Percentiles rank a stretch among this genome's conserved stretches.
Evolutionary conservation across 2,329 filamentous ascomycete species (phyloP).

Genomic region (Zymoseptoria pseudotritici): DNA sequence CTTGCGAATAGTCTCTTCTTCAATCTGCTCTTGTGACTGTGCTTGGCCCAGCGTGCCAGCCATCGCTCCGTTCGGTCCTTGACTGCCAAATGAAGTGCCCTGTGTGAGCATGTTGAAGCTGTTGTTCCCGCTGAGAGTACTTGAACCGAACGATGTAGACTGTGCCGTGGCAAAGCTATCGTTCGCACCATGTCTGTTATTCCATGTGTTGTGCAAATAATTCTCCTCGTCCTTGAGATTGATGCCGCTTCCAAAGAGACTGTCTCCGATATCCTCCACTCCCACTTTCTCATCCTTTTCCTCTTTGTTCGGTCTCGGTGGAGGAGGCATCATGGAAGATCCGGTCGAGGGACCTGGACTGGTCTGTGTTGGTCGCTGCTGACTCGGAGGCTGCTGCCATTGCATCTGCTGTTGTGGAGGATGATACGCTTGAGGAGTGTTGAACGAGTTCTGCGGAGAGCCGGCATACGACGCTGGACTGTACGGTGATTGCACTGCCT

Average conservation of each 20-base stretch:
- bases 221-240: slow-evolving; percentile 83
- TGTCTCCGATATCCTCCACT: slow-evolving; percentile 72
- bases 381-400: slow-evolving; percentile 15
- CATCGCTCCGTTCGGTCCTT: slow-evolving; percentile 29
- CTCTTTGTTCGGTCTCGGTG: slow-evolving; percentile 50
- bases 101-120: slow-evolving; percentile 42
- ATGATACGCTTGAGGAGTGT: slow-evolving; percentile 27
- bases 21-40: slow-evolving; percentile 57
- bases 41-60: slow-evolving; percentile 44
- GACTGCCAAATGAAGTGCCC: slow-evolving; percentile 33
- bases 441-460: slow-evolving; percentile 25
- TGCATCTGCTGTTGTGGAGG: slow-evolving; percentile 14
- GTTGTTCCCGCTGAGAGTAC: slow-evolving; percentile 32
- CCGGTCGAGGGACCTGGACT: slow-evolving; percentile 18
- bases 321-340: slow-evolving; percentile 49
- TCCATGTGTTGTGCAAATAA: slow-evolving; percentile 62
- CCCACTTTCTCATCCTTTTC: slow-evolving; percentile 52
- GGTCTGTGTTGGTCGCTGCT: slow-evolving; percentile 15
- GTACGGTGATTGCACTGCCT: slow-evolving; percentile 23
- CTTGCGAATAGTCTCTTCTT: slow-evolving; percentile 57
- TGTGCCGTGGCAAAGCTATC: slow-evolving; percentile 28
- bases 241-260: slow-evolving; percentile 75
- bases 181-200: slow-evolving; percentile 35
- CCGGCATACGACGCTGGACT: slow-evolving; percentile 19
- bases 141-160: slow-evolving; percentile 43